Conservation (phyloP, 768 basidiomycete species). For the Psilocybe azurescens region DNA sequence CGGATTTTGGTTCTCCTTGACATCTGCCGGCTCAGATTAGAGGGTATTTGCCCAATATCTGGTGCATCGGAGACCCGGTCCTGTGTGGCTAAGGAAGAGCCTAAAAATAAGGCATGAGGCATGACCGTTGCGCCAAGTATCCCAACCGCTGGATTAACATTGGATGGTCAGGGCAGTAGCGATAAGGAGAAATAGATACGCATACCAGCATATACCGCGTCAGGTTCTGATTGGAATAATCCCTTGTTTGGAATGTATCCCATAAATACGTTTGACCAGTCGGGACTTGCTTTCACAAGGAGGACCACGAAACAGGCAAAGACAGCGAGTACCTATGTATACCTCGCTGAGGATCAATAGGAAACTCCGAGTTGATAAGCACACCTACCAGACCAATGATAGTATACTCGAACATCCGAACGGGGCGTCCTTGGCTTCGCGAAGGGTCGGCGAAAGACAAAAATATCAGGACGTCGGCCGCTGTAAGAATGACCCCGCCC, state of each 20-base stretch:
- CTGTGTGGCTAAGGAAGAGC: constrained; percentile 40
- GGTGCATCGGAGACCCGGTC: constrained; percentile 36
- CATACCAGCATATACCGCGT: constrained; percentile 60
- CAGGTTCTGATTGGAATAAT: constrained; percentile 49
- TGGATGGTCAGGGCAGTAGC: background rate
- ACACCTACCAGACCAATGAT: constrained; percentile 57
- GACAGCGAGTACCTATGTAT: constrained; percentile 55
- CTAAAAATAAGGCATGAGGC: constrained; percentile 66
- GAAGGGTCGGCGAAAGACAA: constrained; percentile 66
- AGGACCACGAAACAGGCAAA: constrained; percentile 73
- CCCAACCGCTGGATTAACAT: constrained; percentile 48
- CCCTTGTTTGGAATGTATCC: constrained; percentile 70
- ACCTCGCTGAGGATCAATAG: constrained; percentile 22
- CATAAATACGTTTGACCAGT: constrained; percentile 69
- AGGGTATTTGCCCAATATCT: constrained; percentile 11
- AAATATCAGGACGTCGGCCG: constrained; percentile 63
- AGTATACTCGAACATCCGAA: constrained; percentile 59
- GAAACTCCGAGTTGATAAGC: constrained; percentile 25
- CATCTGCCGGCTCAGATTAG: constrained; percentile 6
- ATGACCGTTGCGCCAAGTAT: constrained; percentile 78
- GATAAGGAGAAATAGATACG: constrained; percentile 22
- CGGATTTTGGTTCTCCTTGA: constrained; percentile 19
- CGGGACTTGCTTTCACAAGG: constrained; percentile 62
- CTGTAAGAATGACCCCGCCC: constrained; percentile 60
- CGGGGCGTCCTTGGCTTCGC: constrained; percentile 55